Percentiles rank a stretch among this genome's conserved stretches.
phyloP scores from a whole-genome alignment of 768 basidiomycete species.

The Pleurotus djamor region DNA sequence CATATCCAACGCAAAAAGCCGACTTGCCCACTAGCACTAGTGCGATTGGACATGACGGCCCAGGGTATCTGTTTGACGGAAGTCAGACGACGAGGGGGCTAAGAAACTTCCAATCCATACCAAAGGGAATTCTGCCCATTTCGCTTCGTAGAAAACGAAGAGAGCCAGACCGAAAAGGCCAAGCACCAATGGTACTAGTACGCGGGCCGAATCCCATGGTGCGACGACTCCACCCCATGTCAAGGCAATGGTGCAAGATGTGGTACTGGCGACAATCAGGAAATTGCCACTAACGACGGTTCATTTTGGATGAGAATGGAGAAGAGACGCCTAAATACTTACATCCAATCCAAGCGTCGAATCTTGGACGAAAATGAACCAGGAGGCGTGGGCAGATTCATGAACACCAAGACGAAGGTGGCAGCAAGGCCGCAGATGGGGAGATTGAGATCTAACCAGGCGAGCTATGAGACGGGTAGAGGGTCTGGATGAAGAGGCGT shows the following conservation, averaged over 20 bases:
- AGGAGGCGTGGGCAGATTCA: conserved; percentile 29
- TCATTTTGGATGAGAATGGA: background rate
- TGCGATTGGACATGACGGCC: conserved; percentile 26
- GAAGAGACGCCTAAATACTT: conserved; percentile 9
- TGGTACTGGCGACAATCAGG: conserved; percentile 32
- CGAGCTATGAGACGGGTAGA: no score
- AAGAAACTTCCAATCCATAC: conserved; percentile 4
- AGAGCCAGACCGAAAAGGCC: conserved; percentile 33
- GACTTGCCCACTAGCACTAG: conserved; percentile 32
- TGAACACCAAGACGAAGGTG: conserved; percentile 22
- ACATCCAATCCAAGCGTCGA: conserved; percentile 41
- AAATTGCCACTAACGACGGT: conserved; percentile 33
- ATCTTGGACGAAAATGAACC: conserved; percentile 32
- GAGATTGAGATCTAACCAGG: conserved; percentile 28
- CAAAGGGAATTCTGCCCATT: conserved; percentile 20
- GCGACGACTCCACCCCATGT: conserved; percentile 46
- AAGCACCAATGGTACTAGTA: conserved; percentile 40
- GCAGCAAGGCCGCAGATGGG: conserved; percentile 30
- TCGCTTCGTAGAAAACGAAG: conserved; percentile 39
- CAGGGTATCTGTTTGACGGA: no score
- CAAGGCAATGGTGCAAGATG: conserved; percentile 34
- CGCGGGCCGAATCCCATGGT: conserved; percentile 35
- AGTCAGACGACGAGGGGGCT: no score
- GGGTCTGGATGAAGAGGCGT: no score
- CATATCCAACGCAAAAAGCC: no score